phyloP scores from a whole-genome alignment of 257 asterid genomes.

The Euphrasia confusa region DNA sequence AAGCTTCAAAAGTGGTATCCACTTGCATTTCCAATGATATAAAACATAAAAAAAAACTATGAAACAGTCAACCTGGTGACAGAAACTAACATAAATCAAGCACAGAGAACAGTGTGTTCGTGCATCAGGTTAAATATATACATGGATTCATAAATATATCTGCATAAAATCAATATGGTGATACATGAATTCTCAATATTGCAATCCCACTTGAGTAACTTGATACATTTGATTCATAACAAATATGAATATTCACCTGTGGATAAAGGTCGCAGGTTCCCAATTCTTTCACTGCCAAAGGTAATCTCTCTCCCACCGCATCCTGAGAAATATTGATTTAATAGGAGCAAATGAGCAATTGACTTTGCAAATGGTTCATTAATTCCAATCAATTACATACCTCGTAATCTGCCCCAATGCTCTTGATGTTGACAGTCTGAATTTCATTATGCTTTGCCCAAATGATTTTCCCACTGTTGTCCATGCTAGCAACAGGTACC shows the following conservation, averaged over 20 bases:
- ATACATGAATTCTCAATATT: neutral
- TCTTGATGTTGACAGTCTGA: conserved; percentile 92
- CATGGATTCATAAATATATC: neutral
- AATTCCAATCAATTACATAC: conserved; percentile 30
- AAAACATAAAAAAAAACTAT: conserved; percentile 1
- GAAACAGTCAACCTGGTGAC: conserved; percentile 3
- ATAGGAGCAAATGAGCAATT: no score
- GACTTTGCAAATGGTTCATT: neutral
- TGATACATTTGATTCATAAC: conserved; percentile 12
- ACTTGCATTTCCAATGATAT: conserved; percentile 4
- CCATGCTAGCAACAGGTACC: conserved; percentile 98
- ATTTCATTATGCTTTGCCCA: conserved; percentile 99
- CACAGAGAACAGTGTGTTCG: neutral
- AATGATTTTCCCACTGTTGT: conserved; percentile 86
- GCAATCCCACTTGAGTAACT: conserved; percentile 10
- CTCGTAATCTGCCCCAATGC: conserved; percentile 88
- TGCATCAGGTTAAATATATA: conserved; percentile 2
- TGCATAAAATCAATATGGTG: conserved; percentile 2
- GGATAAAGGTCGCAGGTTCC: conserved; percentile 99
- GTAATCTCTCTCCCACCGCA: conserved; percentile 86
- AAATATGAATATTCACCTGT: conserved; percentile 53
- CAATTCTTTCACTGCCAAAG: conserved; percentile 90
- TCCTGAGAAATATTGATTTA: conserved; percentile 28
- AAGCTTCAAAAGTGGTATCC: neutral
- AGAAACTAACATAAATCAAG: conserved; percentile 10